Conservation (phyloP, 345 rosid genomes). For the Camelina hispida region DNA sequence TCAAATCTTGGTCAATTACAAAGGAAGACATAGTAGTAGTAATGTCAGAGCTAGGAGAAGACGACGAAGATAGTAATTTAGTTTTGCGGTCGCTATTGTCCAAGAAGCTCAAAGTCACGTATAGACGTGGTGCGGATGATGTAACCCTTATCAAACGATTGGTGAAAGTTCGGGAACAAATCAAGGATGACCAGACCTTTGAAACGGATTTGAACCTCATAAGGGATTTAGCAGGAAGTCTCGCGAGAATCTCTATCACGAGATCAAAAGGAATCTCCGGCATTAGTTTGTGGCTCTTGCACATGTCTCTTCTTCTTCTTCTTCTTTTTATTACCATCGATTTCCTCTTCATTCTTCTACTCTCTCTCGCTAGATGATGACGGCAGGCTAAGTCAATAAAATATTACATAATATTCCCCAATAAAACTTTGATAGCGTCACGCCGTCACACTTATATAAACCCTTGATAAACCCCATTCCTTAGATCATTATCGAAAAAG, state of each 20-base stretch:
- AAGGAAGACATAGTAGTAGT: background rate
- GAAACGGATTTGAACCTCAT: constrained; percentile 20
- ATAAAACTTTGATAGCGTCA: too few relatives aligned
- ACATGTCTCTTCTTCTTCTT: background rate
- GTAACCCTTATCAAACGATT: background rate
- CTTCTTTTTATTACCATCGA: background rate
- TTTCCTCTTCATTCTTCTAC: background rate
- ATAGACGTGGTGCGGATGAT: background rate
- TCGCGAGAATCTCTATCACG: background rate
- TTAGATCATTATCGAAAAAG: too few relatives aligned
- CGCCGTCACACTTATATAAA: too few relatives aligned
- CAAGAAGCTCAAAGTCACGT: background rate
- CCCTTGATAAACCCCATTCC: too few relatives aligned
- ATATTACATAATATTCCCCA: too few relatives aligned
- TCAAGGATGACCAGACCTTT: constrained; percentile 15
- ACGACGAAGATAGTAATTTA: background rate
- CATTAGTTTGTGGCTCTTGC: background rate
- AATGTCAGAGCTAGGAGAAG: background rate
- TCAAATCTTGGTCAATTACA: constrained; percentile 12
- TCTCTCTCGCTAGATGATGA: background rate
- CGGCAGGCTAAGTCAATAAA: too few relatives aligned
- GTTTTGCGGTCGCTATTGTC: background rate
- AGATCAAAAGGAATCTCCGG: constrained; percentile 9
- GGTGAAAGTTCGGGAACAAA: background rate
- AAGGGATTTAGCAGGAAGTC: constrained; percentile 13